Conservation (phyloP, 2,329 filamentous ascomycete species). For the Rutstroemia sp. region DNA sequence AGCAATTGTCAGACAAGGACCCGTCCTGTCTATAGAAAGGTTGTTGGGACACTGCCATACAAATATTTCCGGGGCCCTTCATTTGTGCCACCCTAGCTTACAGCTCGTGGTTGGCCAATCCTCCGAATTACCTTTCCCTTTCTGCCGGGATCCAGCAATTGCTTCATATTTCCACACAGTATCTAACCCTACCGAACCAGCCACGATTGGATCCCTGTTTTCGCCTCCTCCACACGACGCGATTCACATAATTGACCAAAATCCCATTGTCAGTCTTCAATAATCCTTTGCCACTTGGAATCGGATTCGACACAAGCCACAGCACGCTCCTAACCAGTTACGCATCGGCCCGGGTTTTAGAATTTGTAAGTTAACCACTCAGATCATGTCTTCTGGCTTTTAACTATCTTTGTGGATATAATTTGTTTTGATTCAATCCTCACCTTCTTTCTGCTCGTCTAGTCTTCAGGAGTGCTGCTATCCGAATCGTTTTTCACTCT, state of each 20-base stretch:
- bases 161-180: neutral
- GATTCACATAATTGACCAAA: neutral
- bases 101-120: neutral
- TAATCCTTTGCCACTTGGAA: neutral
- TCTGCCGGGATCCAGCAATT: neutral
- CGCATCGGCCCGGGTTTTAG: neutral
- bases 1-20: too few relatives aligned
- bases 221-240: constrained; percentile 6
- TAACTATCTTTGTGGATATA: neutral
- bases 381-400: neutral
- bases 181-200: constrained; percentile 1
- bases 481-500: neutral
- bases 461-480: neutral
- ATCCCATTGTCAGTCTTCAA: neutral
- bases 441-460: neutral
- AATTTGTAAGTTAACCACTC: neutral
- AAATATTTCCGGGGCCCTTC: neutral
- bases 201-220: constrained; percentile 7
- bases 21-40: neutral
- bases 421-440: neutral
- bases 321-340: neutral
- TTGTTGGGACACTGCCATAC: neutral
- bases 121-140: neutral
- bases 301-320: neutral
- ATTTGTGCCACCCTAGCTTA: neutral